phyloP scores from a whole-genome alignment of 495 filamentous ascomycete genomes.

The Schizothecium vesticola region DNA sequence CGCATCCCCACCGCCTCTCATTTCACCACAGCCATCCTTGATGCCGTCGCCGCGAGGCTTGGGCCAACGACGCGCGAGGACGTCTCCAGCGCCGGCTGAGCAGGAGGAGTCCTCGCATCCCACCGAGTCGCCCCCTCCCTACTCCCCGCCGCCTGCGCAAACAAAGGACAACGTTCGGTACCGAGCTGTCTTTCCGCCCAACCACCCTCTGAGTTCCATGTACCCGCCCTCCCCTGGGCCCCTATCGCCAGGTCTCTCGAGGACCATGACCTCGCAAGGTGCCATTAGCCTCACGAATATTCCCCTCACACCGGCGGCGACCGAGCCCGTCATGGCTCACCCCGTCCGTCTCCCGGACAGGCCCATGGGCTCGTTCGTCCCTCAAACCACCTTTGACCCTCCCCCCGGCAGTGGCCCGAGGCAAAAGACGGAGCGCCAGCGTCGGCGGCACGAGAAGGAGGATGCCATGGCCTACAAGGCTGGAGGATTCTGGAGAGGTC shows the following conservation, averaged over 20 bases:
- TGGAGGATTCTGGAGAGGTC: slow-evolving; percentile 56
- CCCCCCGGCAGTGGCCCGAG: slow-evolving; percentile 23
- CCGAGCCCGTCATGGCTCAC: background rate
- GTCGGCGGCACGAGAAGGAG: slow-evolving; percentile 57
- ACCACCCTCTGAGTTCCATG: slow-evolving; percentile 28
- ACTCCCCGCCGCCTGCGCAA: slow-evolving; percentile 33
- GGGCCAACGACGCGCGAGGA: slow-evolving; percentile 31
- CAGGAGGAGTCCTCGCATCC: slow-evolving; percentile 20
- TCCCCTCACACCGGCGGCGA: slow-evolving; percentile 29
- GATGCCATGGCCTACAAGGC: slow-evolving; percentile 50
- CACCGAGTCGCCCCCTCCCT: slow-evolving; percentile 37
- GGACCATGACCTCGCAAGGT: slow-evolving; percentile 44
- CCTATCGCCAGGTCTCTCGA: slow-evolving; percentile 34
- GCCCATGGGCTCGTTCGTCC: slow-evolving; percentile 31
- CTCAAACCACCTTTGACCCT: slow-evolving; percentile 33
- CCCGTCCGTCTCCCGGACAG: slow-evolving; percentile 29
- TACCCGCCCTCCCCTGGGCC: slow-evolving; percentile 43
- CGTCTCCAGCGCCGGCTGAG: slow-evolving; percentile 32
- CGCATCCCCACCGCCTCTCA: background rate
- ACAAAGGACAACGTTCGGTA: slow-evolving; percentile 29
- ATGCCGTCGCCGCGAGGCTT: slow-evolving; percentile 10
- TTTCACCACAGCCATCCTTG: background rate
- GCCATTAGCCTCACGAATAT: slow-evolving; percentile 38
- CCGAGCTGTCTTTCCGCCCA: slow-evolving; percentile 35
- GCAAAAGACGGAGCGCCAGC: slow-evolving; percentile 43